Percentiles rank a stretch among this genome's conserved stretches.
Conservation (phyloP, 2,329 filamentous ascomycete genomes). For the Pseudodiploospora longispora region DNA sequence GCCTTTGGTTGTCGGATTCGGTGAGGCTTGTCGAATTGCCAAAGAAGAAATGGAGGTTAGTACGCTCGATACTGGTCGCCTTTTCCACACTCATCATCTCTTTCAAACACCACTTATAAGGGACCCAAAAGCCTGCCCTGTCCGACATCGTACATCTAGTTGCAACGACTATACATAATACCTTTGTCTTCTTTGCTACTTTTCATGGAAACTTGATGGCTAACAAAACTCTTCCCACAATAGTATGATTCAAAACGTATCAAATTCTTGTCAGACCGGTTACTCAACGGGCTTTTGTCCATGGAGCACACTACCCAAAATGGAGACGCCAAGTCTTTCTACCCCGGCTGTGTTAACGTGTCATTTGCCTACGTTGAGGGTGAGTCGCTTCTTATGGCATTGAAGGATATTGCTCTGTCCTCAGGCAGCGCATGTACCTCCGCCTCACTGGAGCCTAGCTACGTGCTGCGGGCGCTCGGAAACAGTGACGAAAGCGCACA, state of each 20-base stretch:
- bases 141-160: no score
- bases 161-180: neutral
- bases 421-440: constrained; percentile 97
- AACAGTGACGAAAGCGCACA: constrained; percentile 97
- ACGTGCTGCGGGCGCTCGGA: constrained; percentile 86
- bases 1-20: constrained; percentile 82
- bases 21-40: constrained; percentile 89
- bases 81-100: no score
- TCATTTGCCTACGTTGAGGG: constrained; percentile 98
- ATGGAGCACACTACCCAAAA: constrained; percentile 93
- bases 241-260: constrained; percentile 91
- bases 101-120: no score
- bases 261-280: constrained; percentile 70
- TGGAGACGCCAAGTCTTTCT: constrained; percentile 73
- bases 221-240: neutral
- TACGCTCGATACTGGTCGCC: constrained; percentile 13
- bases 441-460: constrained; percentile 91
- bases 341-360: constrained; percentile 95
- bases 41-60: constrained; percentile 85
- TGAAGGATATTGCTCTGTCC: constrained; percentile 95
- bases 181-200: constrained; percentile 7
- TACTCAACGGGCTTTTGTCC: constrained; percentile 72
- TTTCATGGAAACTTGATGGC: neutral
- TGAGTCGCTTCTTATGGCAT: constrained; percentile 93
- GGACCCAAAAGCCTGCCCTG: no score